Evolutionary conservation across 331 rosid genomes (phyloP), one percentile per base, ranked within the genome.

Genomic region (Telfairia occidentalis): DNA sequence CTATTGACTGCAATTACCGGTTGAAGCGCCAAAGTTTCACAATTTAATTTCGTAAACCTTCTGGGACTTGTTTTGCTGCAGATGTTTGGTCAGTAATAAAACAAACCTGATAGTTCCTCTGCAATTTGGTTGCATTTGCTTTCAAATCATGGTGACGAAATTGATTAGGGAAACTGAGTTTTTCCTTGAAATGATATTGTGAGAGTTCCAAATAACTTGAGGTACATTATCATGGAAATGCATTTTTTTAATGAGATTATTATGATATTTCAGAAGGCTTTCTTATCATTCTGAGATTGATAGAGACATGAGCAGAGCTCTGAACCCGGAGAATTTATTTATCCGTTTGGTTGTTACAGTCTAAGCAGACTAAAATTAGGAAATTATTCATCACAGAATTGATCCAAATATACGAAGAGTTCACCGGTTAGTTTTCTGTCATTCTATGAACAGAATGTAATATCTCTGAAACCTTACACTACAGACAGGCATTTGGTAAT

Each of bases 1-100:
- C 77, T 95, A 95, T 86, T 92, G 87, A 92, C 67, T 58, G 75
- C 77, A 43, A 57, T 28, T 23, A 53, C 7, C 15, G 24, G 75
- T 70, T 34, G n/a, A 29, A 28, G 76, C 55, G 11, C 74, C 81
- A 80, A 73, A 48, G 59, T 60, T 70, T 19, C 63, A 9, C 43
- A 48, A 34, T 72, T 72, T 72, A 35, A 34, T 50, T 38, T 53
- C 65, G 35, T 57, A 18, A 30, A 38, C 40, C 54, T 75, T 40
- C 53, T n/a, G 55, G 78, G 18, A 32, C 67, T 74, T 74, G 65
- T 52, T 57, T 52, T 55, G 55, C 67, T 40, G 63, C 67, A 32
- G 49, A 23, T 54, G 67, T 74, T 74, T 74, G 38, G 77, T 57
- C 46, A 37, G 76, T 71, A 71, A 71, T 71, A 71, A 71, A 48